Evolutionary conservation across 2,329 filamentous ascomycete species (phyloP).

Genomic region (Colletotrichum sp.): DNA sequence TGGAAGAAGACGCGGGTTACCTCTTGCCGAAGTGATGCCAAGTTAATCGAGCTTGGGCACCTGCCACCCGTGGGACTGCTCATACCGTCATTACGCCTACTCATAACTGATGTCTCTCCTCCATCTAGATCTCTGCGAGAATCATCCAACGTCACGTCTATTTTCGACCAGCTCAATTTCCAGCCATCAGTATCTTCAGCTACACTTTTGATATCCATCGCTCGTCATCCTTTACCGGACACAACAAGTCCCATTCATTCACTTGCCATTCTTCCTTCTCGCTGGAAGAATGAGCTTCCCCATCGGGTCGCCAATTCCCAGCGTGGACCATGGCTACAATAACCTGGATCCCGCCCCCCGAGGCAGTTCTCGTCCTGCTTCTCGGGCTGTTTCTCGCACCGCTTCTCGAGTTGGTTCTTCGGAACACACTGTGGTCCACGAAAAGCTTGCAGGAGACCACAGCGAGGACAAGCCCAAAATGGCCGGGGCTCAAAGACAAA

Average conservation of each 20-base stretch:
- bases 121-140: background rate
- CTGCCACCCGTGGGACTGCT: background rate
- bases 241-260: background rate
- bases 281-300: background rate
- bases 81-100: background rate
- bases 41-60: background rate
- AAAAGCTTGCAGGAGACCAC: background rate
- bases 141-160: background rate
- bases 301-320: background rate
- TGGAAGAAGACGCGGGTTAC: background rate
- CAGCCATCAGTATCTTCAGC: background rate
- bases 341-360: background rate
- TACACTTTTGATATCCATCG: background rate
- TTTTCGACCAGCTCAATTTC: background rate
- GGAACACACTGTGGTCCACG: background rate
- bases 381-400: background rate
- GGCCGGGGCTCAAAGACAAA: background rate
- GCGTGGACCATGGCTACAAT: background rate
- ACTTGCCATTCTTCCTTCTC: background rate
- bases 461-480: background rate
- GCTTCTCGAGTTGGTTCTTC: background rate
- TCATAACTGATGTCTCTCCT: background rate
- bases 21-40: background rate
- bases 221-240: background rate
- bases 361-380: background rate